A percentile compares a stretch with the other conserved stretches of the same genome.
phyloP scores from a whole-genome alignment of 2,329 filamentous ascomycete species.

The Aureobasidium sp. region DNA sequence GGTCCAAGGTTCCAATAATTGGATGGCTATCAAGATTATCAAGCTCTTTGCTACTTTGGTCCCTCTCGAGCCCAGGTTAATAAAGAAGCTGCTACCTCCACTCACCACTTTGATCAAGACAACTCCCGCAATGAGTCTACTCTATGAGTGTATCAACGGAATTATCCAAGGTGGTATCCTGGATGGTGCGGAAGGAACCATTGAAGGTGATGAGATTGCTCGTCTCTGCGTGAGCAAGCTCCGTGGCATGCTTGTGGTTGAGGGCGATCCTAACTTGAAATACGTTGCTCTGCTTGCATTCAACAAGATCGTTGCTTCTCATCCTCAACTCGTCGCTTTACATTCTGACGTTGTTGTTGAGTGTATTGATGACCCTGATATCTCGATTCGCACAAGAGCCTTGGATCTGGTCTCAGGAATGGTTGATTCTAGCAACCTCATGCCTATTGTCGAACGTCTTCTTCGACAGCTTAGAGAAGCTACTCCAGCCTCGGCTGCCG shows the following conservation, averaged over 20 bases:
- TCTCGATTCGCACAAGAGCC: constrained; percentile 89
- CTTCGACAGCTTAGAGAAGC: constrained; percentile 73
- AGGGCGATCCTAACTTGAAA: constrained; percentile 93
- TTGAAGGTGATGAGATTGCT: constrained; percentile 85
- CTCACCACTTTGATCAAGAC: constrained; percentile 89
- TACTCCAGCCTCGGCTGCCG: constrained; percentile 46
- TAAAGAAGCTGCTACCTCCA: constrained; percentile 84
- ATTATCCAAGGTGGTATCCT: constrained; percentile 96
- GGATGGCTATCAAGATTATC: constrained; percentile 99
- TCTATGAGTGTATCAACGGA: constrained; percentile 97
- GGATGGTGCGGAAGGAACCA: constrained; percentile 68
- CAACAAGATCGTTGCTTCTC: constrained; percentile 85
- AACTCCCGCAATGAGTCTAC: constrained; percentile 92
- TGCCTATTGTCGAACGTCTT: constrained; percentile 75
- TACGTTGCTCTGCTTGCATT: constrained; percentile 94
- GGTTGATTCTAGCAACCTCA: constrained; percentile 81
- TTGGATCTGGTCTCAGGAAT: constrained; percentile 88
- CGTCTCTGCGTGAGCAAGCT: constrained; percentile 87
- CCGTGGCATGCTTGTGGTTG: constrained; percentile 85
- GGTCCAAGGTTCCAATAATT: constrained; percentile 90
- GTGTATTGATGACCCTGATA: constrained; percentile 91
- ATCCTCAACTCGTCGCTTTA: constrained; percentile 79
- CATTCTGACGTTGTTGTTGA: constrained; percentile 96
- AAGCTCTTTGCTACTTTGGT: constrained; percentile 95
- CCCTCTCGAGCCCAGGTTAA: constrained; percentile 81